Conservation (phyloP, 2,329 filamentous ascomycete species). For the Fusarium papillatum region DNA sequence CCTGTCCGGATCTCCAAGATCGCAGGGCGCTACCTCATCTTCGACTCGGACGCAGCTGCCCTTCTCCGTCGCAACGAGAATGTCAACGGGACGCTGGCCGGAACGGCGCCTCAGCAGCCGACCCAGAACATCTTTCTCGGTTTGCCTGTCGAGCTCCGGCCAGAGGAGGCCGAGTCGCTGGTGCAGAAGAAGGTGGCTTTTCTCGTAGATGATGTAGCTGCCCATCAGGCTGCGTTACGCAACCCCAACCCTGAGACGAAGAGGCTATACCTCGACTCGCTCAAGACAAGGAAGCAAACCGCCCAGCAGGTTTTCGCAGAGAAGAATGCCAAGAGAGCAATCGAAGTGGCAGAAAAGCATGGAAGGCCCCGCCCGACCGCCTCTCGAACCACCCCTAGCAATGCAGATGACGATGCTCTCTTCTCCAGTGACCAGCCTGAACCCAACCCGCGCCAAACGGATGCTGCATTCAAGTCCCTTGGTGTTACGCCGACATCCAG, state of each 20-base stretch:
- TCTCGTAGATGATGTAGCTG: conserved; percentile 82
- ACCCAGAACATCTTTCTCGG: conserved; percentile 96
- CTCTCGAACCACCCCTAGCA: conserved; percentile 1
- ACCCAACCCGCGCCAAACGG: conserved; percentile 14
- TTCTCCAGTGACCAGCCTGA: conserved; percentile 38
- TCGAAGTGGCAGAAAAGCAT: conserved; percentile 42
- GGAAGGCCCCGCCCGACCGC: conserved; percentile 16
- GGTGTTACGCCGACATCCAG: conserved; percentile 54
- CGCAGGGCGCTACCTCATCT: conserved; percentile 87
- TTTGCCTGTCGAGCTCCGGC: conserved; percentile 88
- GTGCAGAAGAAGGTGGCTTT: conserved; percentile 83
- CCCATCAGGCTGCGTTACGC: conserved; percentile 76
- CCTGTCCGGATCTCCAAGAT: conserved; percentile 86
- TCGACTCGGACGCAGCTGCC: conserved; percentile 85
- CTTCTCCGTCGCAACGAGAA: conserved; percentile 84
- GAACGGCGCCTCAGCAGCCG: conserved; percentile 90
- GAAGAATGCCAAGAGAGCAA: conserved; percentile 52
- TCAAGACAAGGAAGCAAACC: conserved; percentile 56
- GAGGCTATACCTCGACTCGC: conserved; percentile 73
- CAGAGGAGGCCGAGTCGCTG: conserved; percentile 88
- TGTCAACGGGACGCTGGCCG: conserved; percentile 88
- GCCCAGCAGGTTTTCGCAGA: conserved; percentile 57
- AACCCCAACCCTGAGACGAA: conserved; percentile 69
- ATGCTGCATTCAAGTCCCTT: conserved; percentile 38
- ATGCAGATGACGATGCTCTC: conserved; percentile 27